Percentiles rank a stretch among this genome's conserved stretches.
Conservation (phyloP, 2,329 filamentous ascomycete genomes). For the Sphaerulina vaccinii region DNA sequence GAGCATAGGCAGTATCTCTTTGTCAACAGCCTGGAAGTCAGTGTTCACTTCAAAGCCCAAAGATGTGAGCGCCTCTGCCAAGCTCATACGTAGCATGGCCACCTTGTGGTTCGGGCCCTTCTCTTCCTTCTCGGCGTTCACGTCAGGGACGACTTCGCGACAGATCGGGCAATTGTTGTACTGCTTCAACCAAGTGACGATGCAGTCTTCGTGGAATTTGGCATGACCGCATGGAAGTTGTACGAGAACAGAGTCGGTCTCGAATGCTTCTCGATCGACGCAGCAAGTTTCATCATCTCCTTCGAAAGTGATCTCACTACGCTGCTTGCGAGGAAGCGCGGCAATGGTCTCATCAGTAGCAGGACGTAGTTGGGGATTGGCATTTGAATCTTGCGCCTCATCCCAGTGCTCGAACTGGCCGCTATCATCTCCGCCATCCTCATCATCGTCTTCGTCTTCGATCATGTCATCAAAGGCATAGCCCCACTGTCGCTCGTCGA, state of each 20-base stretch:
- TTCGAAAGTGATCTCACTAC: constrained; percentile 13
- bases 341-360: constrained; percentile 24
- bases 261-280: constrained; percentile 22
- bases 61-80: constrained; percentile 5
- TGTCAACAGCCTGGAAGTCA: not conserved
- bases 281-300: constrained; percentile 18
- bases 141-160: constrained; percentile 18
- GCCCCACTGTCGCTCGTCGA: constrained; percentile 34
- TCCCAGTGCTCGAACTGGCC: constrained; percentile 26
- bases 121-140: constrained; percentile 1
- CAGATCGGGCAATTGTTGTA: constrained; percentile 29
- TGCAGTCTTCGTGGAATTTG: constrained; percentile 25
- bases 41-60: not conserved
- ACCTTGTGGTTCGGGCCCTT: not conserved
- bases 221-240: constrained; percentile 28
- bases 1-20: constrained; percentile 7
- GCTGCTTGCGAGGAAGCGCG: constrained; percentile 20
- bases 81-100: not conserved
- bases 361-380: constrained; percentile 15
- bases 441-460: constrained; percentile 14
- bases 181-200: constrained; percentile 26
- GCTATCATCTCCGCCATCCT: constrained; percentile 3
- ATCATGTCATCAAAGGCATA: constrained; percentile 29
- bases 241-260: constrained; percentile 18
- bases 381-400: constrained; percentile 31